These are phyloP conservation scores for Craterostigma plantagineum DNA, from an alignment of 257 asterid genomes.

Conservation along the genomic window DNA sequence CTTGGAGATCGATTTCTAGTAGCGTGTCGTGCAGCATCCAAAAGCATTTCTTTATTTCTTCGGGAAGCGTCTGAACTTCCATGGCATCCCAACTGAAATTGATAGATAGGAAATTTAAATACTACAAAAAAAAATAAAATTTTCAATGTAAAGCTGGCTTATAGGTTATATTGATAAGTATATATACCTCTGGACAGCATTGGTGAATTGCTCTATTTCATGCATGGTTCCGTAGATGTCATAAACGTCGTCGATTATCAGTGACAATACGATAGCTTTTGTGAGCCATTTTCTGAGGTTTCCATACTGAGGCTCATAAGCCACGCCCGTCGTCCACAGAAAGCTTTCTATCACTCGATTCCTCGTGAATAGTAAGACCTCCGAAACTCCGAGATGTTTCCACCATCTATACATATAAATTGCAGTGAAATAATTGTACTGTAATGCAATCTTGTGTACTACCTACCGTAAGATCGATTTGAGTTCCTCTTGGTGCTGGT, in stretches of 20 bases:
- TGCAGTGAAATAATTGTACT: not conserved
- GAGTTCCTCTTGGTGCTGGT: slow-evolving; percentile 34
- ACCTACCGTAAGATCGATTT: slow-evolving; percentile 31
- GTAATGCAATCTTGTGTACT: not conserved
- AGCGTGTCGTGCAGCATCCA: slow-evolving; percentile 20
- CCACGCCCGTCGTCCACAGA: slow-evolving; percentile 32
- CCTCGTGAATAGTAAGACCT: slow-evolving; percentile 25
- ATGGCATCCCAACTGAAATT: slow-evolving; percentile 31
- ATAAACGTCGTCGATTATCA: slow-evolving; percentile 41
- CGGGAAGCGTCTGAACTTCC: slow-evolving; percentile 27
- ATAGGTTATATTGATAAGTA: not conserved
- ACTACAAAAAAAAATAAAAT: too few species aligned
- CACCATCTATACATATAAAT: slow-evolving; percentile 30
- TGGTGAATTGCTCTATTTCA: slow-evolving; percentile 29
- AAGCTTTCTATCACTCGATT: slow-evolving; percentile 40
- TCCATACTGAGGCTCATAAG: slow-evolving; percentile 24
- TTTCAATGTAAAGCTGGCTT: too few species aligned
- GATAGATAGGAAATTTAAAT: too few species aligned
- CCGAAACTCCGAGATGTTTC: slow-evolving; percentile 17
- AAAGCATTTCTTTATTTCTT: slow-evolving; percentile 27
- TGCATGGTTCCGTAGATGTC: slow-evolving; percentile 36
- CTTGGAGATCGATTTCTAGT: slow-evolving; percentile 21
- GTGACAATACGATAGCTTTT: slow-evolving; percentile 21
- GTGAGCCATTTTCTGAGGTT: slow-evolving; percentile 39
- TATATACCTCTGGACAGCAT: slow-evolving; percentile 22